phyloP scores from a whole-genome alignment of 768 basidiomycete species.

The Auricularia cornea region DNA sequence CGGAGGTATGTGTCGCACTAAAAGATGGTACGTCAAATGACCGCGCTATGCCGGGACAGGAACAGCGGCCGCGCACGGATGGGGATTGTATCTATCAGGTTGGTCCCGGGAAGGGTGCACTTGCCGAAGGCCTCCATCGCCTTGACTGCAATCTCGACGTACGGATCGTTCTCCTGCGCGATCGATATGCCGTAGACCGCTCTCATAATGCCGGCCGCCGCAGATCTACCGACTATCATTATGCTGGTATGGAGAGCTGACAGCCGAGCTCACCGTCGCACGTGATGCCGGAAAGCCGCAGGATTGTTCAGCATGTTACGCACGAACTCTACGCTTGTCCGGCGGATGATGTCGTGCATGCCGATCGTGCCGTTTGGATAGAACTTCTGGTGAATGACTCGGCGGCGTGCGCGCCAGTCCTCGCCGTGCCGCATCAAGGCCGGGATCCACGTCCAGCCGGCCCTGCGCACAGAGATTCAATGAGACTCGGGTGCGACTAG shows the following conservation, averaged over 20 bases:
- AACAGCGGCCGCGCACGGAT: conserved; percentile 16
- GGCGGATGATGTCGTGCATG: neutral
- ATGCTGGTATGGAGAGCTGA: no score
- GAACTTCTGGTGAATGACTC: neutral
- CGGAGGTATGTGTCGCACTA: no score
- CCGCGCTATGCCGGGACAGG: no score
- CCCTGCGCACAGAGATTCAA: no score
- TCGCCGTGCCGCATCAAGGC: no score
- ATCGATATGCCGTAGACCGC: conserved; percentile 35
- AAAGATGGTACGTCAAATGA: no score
- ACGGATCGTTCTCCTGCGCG: conserved; percentile 27
- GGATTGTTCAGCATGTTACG: neutral
- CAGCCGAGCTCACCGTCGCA: neutral
- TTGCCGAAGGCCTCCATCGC: conserved; percentile 15
- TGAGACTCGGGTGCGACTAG: no score
- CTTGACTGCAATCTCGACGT: conserved; percentile 22
- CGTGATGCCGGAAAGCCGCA: neutral
- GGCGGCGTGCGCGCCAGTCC: no score
- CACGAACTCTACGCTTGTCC: neutral
- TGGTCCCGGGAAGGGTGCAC: conserved; percentile 22
- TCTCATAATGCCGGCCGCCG: conserved; percentile 29
- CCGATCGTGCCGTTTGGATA: neutral
- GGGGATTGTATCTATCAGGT: conserved; percentile 26
- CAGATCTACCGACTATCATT: conserved; percentile 14
- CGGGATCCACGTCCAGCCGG: no score